These are phyloP conservation scores for Cyberlindnera sargentensis DNA, from an alignment of 805 yeast species.

Conservation along the genomic window DNA sequence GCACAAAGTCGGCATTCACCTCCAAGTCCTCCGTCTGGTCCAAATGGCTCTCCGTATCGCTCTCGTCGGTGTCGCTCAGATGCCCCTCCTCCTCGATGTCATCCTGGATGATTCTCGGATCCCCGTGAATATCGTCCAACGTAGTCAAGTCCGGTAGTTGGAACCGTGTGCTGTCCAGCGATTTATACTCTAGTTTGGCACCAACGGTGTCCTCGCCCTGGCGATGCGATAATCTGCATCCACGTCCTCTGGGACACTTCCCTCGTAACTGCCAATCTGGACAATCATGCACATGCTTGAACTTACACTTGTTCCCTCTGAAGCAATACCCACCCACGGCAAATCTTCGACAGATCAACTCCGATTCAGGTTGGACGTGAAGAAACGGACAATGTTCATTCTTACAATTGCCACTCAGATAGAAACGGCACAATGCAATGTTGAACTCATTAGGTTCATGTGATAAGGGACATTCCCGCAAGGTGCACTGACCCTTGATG, in stretches of 20 bases:
- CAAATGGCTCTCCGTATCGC: constrained; percentile 17
- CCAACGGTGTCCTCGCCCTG: constrained; percentile 20
- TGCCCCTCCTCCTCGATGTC: constrained; percentile 1
- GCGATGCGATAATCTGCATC: constrained; percentile 50
- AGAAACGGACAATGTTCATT: constrained; percentile 44
- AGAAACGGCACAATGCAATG: constrained; percentile 51
- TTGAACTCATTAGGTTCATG: constrained; percentile 56
- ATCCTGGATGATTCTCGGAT: constrained; percentile 20
- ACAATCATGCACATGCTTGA: constrained; percentile 54
- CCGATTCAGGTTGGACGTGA: constrained; percentile 37
- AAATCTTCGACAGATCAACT: constrained; percentile 57
- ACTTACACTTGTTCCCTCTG: constrained; percentile 49
- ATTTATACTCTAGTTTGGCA: constrained; percentile 17
- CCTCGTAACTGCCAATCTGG: constrained; percentile 67
- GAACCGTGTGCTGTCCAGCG: constrained; percentile 13
- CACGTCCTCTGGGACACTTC: constrained; percentile 43
- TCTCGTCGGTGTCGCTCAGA: constrained; percentile 20
- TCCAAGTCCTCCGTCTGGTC: constrained; percentile 12
- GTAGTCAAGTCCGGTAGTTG: constrained; percentile 20
- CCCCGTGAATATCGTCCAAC: constrained; percentile 11
- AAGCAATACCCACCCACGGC: constrained; percentile 64
- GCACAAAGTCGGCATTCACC: constrained; percentile 22
- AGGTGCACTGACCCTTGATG: constrained; percentile 39
- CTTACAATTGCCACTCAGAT: constrained; percentile 39
- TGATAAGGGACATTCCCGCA: constrained; percentile 39